A percentile compares a stretch with the other conserved stretches of the same genome.
Conservation (phyloP, 2,329 filamentous ascomycete species). For the Xylaria polymorpha region DNA sequence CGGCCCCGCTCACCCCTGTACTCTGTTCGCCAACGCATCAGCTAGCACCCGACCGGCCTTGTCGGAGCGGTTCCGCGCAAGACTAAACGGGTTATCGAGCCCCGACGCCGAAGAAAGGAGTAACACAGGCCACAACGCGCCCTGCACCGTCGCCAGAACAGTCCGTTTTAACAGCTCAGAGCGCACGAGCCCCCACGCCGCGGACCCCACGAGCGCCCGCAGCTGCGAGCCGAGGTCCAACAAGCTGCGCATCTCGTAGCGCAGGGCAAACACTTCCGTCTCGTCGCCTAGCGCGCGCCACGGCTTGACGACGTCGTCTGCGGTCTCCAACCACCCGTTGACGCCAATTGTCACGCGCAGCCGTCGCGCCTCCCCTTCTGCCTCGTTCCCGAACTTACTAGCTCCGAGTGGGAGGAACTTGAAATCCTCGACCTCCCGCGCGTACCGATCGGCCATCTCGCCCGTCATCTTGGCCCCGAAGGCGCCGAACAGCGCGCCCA, state of each 20-base stretch:
- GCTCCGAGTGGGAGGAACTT: slow-evolving; percentile 77
- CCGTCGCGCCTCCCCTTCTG: slow-evolving; percentile 55
- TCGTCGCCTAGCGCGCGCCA: slow-evolving; percentile 80
- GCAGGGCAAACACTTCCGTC: slow-evolving; percentile 84
- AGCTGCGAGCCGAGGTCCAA: slow-evolving; percentile 81
- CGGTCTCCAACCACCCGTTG: slow-evolving; percentile 83
- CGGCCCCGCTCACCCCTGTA: slow-evolving; percentile 76
- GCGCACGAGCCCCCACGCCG: slow-evolving; percentile 80
- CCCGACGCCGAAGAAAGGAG: slow-evolving; percentile 74
- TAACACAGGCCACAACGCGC: slow-evolving; percentile 76
- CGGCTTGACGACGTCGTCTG: slow-evolving; percentile 80
- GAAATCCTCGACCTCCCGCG: slow-evolving; percentile 85
- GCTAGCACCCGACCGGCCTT: slow-evolving; percentile 81
- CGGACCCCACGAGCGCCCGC: slow-evolving; percentile 75
- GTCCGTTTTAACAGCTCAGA: slow-evolving; percentile 79
- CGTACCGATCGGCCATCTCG: slow-evolving; percentile 88
- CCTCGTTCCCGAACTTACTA: slow-evolving; percentile 39
- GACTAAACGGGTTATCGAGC: slow-evolving; percentile 84
- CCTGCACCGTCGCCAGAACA: slow-evolving; percentile 73
- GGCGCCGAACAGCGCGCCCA: slow-evolving; percentile 88
- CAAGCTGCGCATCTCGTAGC: slow-evolving; percentile 83
- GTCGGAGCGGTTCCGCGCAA: slow-evolving; percentile 80
- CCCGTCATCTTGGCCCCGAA: slow-evolving; percentile 85
- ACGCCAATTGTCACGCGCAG: slow-evolving; percentile 86
- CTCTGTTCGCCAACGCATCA: slow-evolving; percentile 74